phyloP scores from a whole-genome alignment of 1,139 yeast species.

The Debaryomyces fabryi region DNA sequence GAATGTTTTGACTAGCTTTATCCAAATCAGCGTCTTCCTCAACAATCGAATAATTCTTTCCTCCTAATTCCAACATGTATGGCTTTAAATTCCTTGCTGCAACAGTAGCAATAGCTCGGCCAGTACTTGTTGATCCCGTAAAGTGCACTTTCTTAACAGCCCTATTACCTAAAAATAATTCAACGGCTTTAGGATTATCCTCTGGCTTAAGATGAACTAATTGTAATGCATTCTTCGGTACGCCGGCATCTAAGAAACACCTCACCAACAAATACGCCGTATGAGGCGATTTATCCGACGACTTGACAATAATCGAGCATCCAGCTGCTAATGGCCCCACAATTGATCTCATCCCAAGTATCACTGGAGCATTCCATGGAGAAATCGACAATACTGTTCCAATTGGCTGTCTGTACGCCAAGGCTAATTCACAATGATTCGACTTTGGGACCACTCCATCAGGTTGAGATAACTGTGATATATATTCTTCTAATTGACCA shows the following conservation, averaged over 20 bases:
- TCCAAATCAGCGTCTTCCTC: conserved; percentile 36
- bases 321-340: conserved; percentile 53
- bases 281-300: conserved; percentile 41
- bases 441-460: conserved; percentile 28
- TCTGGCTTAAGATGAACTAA: conserved; percentile 35
- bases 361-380: conserved; percentile 54
- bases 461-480: conserved; percentile 21
- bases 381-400: conserved; percentile 50
- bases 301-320: conserved; percentile 47
- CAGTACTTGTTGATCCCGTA: conserved; percentile 48
- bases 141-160: conserved; percentile 40
- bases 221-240: conserved; percentile 38
- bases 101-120: conserved; percentile 31
- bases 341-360: conserved; percentile 41
- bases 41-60: conserved; percentile 42
- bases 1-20: conserved; percentile 30
- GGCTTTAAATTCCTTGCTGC: conserved; percentile 44
- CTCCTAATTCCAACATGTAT: conserved; percentile 45
- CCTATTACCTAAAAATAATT: conserved; percentile 28
- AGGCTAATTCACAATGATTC: conserved; percentile 26
- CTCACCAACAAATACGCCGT: conserved; percentile 33
- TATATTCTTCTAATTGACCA: conserved; percentile 28
- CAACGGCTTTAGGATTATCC: conserved; percentile 27
- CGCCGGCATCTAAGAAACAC: conserved; percentile 40
- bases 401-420: conserved; percentile 38